Base-by-base conservation (phyloP, 305 asterid genomes). In the Fraxinus greggii region DNA sequence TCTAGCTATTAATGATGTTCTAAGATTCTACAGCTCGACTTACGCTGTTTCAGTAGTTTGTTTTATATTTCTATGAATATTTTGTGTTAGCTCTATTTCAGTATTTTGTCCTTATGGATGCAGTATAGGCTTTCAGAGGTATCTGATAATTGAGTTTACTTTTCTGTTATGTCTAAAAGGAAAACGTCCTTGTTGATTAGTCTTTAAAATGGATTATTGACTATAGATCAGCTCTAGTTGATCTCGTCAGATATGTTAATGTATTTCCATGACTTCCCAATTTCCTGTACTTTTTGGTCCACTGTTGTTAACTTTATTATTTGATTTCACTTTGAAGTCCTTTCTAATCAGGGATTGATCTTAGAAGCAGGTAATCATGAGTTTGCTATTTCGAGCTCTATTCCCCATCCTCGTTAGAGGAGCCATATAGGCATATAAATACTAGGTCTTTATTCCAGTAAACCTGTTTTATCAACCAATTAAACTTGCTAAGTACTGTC, bases 11-110 rank as follows among this genome's bases (percentile, higher is more conserved):
- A 59, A 59, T 7, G 13, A 19, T 59, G 29, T 65, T 10, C 33
- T 10, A 63, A 9, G 33, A 63, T 63, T 61, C 28, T 19, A 61
- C 29, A 54, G 38, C 19, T 9, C 23, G 2, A 26, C 3, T 28
- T 70, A 3, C 42, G 17, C 19, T 70, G 29, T 70, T 70, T 70
- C 38, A 31, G 38, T 31, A 70, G 40, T 31, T 70, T 31, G 40
- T 17, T 70, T 29, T 17, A 31, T 31, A 17, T 70, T 15, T 70
- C 4, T 17, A 5, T 70, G 42, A 70, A 31, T 29, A 70, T 15
- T 65, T 65, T 70, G 75, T 70, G 75, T 70, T 70, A 31, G 42
- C 75, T 31, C 75, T 70, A 70, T 70, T 31, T 70, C 42, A 31
- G 19, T 67, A 19, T 65, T 63, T 67, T 28, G 74, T 67, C 74